These are phyloP conservation scores for Candida freyschussii DNA, from an alignment of 1,139 yeast species.

Conservation along the genomic window DNA sequence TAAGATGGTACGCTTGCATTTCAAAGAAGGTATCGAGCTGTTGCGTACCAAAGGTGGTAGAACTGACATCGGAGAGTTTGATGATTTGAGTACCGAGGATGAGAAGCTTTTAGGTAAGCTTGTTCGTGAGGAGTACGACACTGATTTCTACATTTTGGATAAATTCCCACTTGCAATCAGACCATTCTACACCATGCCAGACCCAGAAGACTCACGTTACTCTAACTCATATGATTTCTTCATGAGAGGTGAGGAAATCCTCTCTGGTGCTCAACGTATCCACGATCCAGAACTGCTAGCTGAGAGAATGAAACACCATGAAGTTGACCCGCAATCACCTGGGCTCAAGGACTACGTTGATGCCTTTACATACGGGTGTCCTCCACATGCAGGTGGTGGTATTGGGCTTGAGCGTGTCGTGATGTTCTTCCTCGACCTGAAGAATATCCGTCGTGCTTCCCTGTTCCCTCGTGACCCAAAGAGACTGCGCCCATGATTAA, in stretches of 20 bases:
- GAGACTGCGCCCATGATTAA: constrained; percentile 75
- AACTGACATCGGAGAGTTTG: constrained; percentile 77
- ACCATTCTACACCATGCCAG: constrained; percentile 99
- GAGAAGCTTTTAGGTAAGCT: constrained; percentile 89
- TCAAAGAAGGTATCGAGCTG: constrained; percentile 85
- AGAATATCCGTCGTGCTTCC: constrained; percentile 95
- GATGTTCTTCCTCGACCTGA: constrained; percentile 94
- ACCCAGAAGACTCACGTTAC: constrained; percentile 82
- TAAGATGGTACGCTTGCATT: constrained; percentile 86
- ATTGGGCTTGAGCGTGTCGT: constrained; percentile 98
- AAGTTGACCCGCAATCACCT: constrained; percentile 70
- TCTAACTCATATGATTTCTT: constrained; percentile 97
- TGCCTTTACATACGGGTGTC: constrained; percentile 90
- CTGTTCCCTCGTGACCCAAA: constrained; percentile 98
- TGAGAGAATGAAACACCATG: constrained; percentile 80
- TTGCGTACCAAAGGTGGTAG: constrained; percentile 77
- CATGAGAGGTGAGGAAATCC: constrained; percentile 99
- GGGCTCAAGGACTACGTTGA: constrained; percentile 90
- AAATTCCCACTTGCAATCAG: constrained; percentile 95
- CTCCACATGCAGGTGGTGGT: constrained; percentile 99
- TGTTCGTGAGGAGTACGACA: constrained; percentile 89
- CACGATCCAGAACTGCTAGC: constrained; percentile 84
- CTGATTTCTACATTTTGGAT: constrained; percentile 96
- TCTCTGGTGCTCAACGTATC: constrained; percentile 98
- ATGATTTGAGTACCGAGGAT: constrained; percentile 89